Conservation (phyloP, 2,329 filamentous ascomycete species). For the Claviceps digitariae region DNA sequence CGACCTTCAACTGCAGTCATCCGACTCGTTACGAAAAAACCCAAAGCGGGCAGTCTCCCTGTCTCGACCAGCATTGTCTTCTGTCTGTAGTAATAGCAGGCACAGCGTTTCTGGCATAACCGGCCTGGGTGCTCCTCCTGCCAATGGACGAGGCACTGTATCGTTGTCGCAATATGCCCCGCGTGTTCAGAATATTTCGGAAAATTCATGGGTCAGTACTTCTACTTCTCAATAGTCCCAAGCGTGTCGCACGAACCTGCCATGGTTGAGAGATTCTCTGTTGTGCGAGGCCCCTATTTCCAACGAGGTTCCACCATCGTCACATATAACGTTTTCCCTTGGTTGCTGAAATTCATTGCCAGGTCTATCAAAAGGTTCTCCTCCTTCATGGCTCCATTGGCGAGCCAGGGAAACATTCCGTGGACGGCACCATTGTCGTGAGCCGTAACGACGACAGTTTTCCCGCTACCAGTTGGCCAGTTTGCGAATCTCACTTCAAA, state of each 20-base stretch:
- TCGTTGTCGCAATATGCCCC: conserved; percentile 71
- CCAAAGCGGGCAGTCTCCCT: conserved; percentile 9
- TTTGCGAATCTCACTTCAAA: conserved; percentile 83
- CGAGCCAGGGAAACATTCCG: conserved; percentile 49
- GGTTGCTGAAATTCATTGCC: conserved; percentile 11
- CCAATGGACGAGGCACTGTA: conserved; percentile 40
- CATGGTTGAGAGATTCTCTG: neutral
- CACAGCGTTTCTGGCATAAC: conserved; percentile 52
- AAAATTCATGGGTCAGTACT: conserved; percentile 67
- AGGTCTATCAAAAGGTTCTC: conserved; percentile 88
- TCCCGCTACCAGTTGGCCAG: conserved; percentile 73
- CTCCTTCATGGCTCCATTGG: conserved; percentile 71
- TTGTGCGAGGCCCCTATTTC: neutral
- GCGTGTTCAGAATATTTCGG: conserved; percentile 61
- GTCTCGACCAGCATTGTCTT: conserved; percentile 24
- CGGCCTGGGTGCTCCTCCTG: conserved; percentile 41
- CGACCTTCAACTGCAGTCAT: conserved; percentile 44
- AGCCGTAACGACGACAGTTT: conserved; percentile 76
- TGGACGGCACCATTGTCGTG: conserved; percentile 71
- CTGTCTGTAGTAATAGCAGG: conserved; percentile 35
- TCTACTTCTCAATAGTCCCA: neutral
- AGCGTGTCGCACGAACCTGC: neutral
- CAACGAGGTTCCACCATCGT: neutral
- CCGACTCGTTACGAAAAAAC: conserved; percentile 9
- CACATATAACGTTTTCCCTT: neutral